Base-by-base conservation (phyloP, 257 asterid species). In the Datura wrightii region DNA sequence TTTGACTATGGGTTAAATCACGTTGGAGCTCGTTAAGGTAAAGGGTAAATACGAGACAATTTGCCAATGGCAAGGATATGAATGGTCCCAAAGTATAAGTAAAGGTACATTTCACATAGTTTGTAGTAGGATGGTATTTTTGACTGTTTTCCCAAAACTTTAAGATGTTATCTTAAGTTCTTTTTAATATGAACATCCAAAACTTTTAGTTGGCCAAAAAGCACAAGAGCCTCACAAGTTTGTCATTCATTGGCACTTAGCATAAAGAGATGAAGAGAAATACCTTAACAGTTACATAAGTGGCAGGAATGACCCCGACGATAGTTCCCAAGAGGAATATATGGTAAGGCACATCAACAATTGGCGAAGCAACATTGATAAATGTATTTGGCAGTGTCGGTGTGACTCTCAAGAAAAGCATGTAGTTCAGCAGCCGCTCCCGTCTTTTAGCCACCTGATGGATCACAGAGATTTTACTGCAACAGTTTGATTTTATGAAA, bases 331-430 rank as follows among this genome's bases (percentile, higher is more conserved):
- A 71, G 86, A 96, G 88, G 96, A 96, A 96, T 11, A 80, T 94
- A 88, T 90, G 98, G 89, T 87, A 96, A 70, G 99, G 99, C 85
- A 96, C 92, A 53, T 94, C 97, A 3, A 94, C 98, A 74, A 96
- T 96, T 36, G 99, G 99, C 5, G 99, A 96, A 88, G 99, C 99
- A 59, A 96, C 94, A 60, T 96, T 96, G 79, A 96, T 94, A 83
- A 96, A 96, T 41, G 96, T 93, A 84, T 96, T 96, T 67, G 99
- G 99, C 87, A 96, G 91, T 59, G 99, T 93, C 2, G 98, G 99
- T 15, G 99, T 96, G 84, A 94, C 97, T 89, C 98, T 92, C 7
- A 96, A 86, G 94, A 96, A 94, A 58, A 96, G 94, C 97, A 94
- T 94, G 94, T 94, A 96, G 79, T 93, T 96, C 44, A 94, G 93